Conservation (phyloP, 1,284 basidiomycete species). For the Malassezia dermatis region DNA sequence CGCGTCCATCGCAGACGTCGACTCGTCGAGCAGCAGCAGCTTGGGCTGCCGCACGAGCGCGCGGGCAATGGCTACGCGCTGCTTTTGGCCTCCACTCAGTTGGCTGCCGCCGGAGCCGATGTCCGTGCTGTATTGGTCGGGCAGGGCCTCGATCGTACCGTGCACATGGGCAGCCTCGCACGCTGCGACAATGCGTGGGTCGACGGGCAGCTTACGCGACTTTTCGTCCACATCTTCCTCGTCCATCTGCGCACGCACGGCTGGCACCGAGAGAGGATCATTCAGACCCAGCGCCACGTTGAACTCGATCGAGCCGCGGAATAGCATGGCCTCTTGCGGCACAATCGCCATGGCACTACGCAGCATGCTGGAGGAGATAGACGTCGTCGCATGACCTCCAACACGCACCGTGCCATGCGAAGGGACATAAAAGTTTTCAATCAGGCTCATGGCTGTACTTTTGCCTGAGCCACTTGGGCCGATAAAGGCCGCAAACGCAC, state of each 20-base stretch:
- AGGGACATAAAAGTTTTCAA: constrained; percentile 54
- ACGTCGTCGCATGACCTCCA: constrained; percentile 66
- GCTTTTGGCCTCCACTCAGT: constrained; percentile 41
- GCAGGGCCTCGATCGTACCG: constrained; percentile 72
- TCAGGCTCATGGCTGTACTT: constrained; percentile 30
- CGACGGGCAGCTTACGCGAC: constrained; percentile 9
- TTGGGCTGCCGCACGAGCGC: constrained; percentile 36
- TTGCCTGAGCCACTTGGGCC: constrained; percentile 22
- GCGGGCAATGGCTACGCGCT: constrained; percentile 42
- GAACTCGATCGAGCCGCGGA: constrained; percentile 53
- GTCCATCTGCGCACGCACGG: constrained; percentile 32
- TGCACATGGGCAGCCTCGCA: constrained; percentile 39
- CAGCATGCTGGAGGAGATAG: constrained; percentile 57
- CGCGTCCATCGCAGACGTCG: constrained; percentile 40
- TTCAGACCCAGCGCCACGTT: constrained; percentile 55
- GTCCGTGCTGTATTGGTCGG: constrained; percentile 79
- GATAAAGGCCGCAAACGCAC: constrained; percentile 11
- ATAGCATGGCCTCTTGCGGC: constrained; percentile 85
- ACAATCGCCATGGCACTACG: constrained; percentile 54
- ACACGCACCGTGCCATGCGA: constrained; percentile 63
- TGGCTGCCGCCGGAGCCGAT: constrained; percentile 89
- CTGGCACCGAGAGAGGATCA: constrained; percentile 55
- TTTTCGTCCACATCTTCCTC: constrained; percentile 54
- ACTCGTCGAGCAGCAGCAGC: constrained; percentile 40
- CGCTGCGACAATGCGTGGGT: constrained; percentile 52